Evolutionary conservation across 2,329 filamentous ascomycete species (phyloP).

Genomic region (Trichoderma sp.): DNA sequence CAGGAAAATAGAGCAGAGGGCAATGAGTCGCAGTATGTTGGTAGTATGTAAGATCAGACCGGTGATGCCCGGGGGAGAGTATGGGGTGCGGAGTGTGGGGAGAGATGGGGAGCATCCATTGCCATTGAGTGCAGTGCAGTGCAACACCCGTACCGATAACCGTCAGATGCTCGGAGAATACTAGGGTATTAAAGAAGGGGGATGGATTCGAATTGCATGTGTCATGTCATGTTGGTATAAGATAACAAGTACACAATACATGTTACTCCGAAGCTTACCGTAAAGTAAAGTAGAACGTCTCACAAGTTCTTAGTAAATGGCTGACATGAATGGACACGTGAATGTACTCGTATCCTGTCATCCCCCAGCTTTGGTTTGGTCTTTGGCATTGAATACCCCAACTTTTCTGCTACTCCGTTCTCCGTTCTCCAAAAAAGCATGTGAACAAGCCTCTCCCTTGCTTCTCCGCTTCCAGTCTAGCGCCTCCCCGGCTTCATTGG

Average conservation of each 20-base stretch:
- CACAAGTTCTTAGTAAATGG: background rate
- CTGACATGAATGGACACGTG: background rate
- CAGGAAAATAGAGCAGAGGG: background rate
- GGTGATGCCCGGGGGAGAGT: background rate
- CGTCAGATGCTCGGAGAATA: background rate
- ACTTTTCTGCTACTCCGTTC: background rate
- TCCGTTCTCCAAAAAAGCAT: background rate
- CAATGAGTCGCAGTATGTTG: background rate
- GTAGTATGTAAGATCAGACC: background rate
- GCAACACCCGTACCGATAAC: background rate
- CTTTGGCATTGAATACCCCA: background rate
- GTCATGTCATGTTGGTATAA: background rate
- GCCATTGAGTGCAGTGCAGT: background rate
- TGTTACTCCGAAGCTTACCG: background rate
- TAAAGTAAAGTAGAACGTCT: background rate
- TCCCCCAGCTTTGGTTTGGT: background rate
- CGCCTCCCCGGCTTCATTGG: background rate
- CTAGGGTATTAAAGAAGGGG: background rate
- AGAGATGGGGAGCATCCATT: background rate
- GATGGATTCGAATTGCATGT: background rate
- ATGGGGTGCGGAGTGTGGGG: background rate
- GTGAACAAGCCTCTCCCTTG: background rate
- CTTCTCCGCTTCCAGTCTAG: conserved; percentile 13
- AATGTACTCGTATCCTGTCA: background rate
- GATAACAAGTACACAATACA: background rate